Percentiles rank a stretch among this genome's conserved stretches.
These are phyloP conservation scores for Xerocomellus amylosporus DNA, from an alignment of 768 basidiomycete genomes.

Conservation along the genomic window DNA sequence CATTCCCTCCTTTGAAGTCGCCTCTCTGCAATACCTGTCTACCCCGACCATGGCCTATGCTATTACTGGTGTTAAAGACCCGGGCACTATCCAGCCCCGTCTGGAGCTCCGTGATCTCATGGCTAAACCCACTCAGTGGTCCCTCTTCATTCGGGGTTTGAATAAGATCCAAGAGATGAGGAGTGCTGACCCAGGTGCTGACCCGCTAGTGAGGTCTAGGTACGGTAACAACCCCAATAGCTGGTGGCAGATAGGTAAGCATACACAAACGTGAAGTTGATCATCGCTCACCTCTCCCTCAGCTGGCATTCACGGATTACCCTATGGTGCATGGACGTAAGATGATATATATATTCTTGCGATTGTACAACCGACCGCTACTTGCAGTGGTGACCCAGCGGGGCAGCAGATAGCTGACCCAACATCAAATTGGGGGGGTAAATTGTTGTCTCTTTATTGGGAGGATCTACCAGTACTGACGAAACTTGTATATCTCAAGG, in stretches of 20 bases:
- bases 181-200: neutral
- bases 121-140: slow-evolving; percentile 17
- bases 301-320: slow-evolving; percentile 20
- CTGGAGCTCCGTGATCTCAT: slow-evolving; percentile 16
- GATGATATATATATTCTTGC: neutral
- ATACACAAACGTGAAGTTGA: no score
- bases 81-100: slow-evolving; percentile 8
- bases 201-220: neutral
- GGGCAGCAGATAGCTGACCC: slow-evolving; percentile 6
- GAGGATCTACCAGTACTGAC: neutral
- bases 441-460: neutral
- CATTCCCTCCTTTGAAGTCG: neutral
- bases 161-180: slow-evolving; percentile 4
- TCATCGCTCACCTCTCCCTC: neutral
- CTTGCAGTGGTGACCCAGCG: slow-evolving; percentile 15
- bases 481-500: slow-evolving; percentile 3
- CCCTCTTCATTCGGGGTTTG: slow-evolving; percentile 19
- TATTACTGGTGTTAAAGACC: neutral
- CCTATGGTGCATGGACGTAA: slow-evolving; percentile 12
- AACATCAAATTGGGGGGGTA: slow-evolving; percentile 11
- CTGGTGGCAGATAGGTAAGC: slow-evolving; percentile 20
- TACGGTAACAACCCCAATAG: slow-evolving; percentile 18
- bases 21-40: neutral
- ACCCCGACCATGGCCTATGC: slow-evolving; percentile 11
- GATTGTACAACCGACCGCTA: neutral